These are phyloP conservation scores for Oemleria cerasiformis DNA, from an alignment of 306 rosid genomes.

Conservation along the genomic window DNA sequence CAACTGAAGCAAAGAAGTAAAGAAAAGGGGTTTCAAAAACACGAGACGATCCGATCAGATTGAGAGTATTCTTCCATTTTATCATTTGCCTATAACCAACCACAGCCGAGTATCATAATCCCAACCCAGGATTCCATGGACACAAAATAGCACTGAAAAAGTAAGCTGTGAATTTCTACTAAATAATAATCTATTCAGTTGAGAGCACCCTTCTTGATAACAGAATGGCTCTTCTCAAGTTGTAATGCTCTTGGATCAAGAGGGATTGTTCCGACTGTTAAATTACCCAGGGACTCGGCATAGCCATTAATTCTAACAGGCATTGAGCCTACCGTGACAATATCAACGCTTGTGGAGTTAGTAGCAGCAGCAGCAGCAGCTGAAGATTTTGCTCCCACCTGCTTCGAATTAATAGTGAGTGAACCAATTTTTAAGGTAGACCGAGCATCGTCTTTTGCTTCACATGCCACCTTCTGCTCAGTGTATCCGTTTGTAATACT, in stretches of 20 bases:
- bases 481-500: slow-evolving; percentile 30
- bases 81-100: slow-evolving; percentile 19
- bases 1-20: slow-evolving; percentile 20
- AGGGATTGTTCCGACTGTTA: slow-evolving; percentile 77
- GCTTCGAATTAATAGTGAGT: slow-evolving; percentile 49
- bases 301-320: slow-evolving; percentile 67
- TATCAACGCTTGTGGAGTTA: slow-evolving; percentile 32
- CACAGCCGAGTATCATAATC: neutral
- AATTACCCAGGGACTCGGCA: slow-evolving; percentile 38
- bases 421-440: slow-evolving; percentile 67
- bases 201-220: slow-evolving; percentile 35
- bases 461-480: slow-evolving; percentile 23
- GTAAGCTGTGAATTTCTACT: neutral
- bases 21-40: slow-evolving; percentile 1
- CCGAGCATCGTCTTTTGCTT: slow-evolving; percentile 31
- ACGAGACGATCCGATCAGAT: neutral
- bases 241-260: slow-evolving; percentile 57
- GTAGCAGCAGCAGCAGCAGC: slow-evolving; percentile 21
- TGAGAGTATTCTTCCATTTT: slow-evolving; percentile 2
- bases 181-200: slow-evolving; percentile 22
- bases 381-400: slow-evolving; percentile 34
- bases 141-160: slow-evolving; percentile 11
- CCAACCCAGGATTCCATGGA: slow-evolving; percentile 14
- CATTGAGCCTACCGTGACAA: slow-evolving; percentile 73
- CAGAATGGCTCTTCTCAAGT: slow-evolving; percentile 38